Evolutionary conservation across 169 alveolate species (phyloP), one percentile per base, ranked within the genome.

Genomic region (Cryptosporidium sp.): DNA sequence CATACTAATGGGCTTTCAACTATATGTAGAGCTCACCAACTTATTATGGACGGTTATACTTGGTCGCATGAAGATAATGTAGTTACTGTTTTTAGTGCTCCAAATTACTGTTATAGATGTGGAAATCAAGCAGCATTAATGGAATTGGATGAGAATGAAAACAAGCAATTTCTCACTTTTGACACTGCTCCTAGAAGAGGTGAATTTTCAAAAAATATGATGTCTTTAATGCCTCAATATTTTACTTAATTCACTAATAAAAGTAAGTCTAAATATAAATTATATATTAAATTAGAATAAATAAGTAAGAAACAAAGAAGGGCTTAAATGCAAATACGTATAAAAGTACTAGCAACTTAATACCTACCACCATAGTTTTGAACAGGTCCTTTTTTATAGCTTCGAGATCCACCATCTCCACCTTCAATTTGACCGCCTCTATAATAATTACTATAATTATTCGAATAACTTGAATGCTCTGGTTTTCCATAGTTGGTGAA

Each of bases 1-100:
- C 97, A 96, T 50, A 84, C 91, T 37, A 98, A 98, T 92, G 98
- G 97, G 62, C 93, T 98, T 26, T 95, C 97, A 61, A 93, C 97
- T 86, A 97, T 98, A 43, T 97, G 98, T 10, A 94, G 99, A 70
- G 99, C 99, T 16, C 99, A 98, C 93, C 98, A 98, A 85, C 94
- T 98, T 61, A 98, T 97, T 55, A 96, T 96, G 98, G 91, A 92
- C 93, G 98, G 98, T 21, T 96, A 95, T 92, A 93, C 95, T 10
- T 95, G 98, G 96, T 94, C 97, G 69, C 98, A 96, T 71, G 97
- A 95, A 58, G 93, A 93, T 65, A 95, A 95, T 84, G 97, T 98
- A 0, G 99, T 97, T 4, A 97, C 99, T 3, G 96, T 98, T 9
- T 98, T 97, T 93, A 94, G 98, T 70, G 99, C 99, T 26, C 99